Base-by-base conservation (phyloP, 2,329 filamentous ascomycete species). In the Hypoxylon rubiginosum region DNA sequence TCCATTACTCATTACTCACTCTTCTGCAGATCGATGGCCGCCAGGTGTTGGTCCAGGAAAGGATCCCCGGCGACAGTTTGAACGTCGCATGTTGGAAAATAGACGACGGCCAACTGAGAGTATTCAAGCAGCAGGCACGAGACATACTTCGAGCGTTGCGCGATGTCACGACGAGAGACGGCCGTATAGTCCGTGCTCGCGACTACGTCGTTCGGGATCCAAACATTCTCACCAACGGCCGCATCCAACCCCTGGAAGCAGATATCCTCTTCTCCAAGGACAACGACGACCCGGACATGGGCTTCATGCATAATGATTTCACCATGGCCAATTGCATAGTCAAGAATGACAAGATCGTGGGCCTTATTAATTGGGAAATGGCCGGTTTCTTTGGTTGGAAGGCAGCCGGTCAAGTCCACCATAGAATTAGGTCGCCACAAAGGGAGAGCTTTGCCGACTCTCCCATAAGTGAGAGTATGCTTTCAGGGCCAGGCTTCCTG, bases 361-460 rank as follows among this genome's bases (percentile, higher is more conserved):
- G 76, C 4, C 69, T 82, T 21, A 63, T 80, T 59, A 78, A 81
- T 58, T 82, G 79, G 79, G 80, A 82, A 69, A 81, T 81, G 79
- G 79, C 80, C 43, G 79, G 80, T 0, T 81, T 69, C 26, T 75
- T 78, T 30, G 55, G 59, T 39, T 59, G 54, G 58, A 62, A 60
- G 54, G 73, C 69, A 30, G 76, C 75, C 57, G 70, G 65, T 4
- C 55, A 76, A 28, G 70, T 78, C 1, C 76, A 78, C 49, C 26
- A 55, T 2, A 64, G 61, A 41, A 74, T 76, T 28, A 64, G 73
- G 57, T 68, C 64, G 15, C 70, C 73, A 11, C 61, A 66, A 26
- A 68, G 68, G 51, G 71, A 75, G 62, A 51, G 71, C 51, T 76
- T 71, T 69, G 68, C 58, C 6, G 50, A 24, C 21, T 24, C 4